Conservation (phyloP, 2,329 filamentous ascomycete species). For the Fusarium sp. region DNA sequence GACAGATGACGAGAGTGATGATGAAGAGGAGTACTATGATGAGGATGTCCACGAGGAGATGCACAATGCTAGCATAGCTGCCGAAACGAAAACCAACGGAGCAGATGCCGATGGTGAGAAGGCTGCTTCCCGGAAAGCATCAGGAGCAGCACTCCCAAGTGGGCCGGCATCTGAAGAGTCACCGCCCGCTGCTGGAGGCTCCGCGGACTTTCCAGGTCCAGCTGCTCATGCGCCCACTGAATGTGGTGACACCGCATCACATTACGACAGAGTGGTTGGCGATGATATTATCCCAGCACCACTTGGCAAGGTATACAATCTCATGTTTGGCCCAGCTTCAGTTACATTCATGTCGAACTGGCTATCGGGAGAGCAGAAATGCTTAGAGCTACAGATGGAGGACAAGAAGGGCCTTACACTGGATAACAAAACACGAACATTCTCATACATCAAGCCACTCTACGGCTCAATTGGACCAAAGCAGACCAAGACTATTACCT, state of each 20-base stretch:
- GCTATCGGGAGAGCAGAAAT: constrained; percentile 87
- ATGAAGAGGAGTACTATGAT: constrained; percentile 68
- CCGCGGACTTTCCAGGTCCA: constrained; percentile 84
- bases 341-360: constrained; percentile 86
- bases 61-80: constrained; percentile 73
- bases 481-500: constrained; percentile 93
- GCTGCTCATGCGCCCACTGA: constrained; percentile 83
- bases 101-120: constrained; percentile 68
- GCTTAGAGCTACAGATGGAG: constrained; percentile 84
- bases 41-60: constrained; percentile 83
- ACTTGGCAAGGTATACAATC: constrained; percentile 87
- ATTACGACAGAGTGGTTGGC: constrained; percentile 85
- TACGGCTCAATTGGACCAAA: constrained; percentile 85
- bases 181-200: constrained; percentile 52
- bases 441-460: constrained; percentile 92
- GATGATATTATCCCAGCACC: constrained; percentile 90
- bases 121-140: constrained; percentile 75
- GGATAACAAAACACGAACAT: constrained; percentile 78
- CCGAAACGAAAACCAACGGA: constrained; percentile 50
- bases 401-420: constrained; percentile 81
- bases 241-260: constrained; percentile 79
- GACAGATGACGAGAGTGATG: constrained; percentile 71
- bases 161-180: constrained; percentile 58
- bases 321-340: constrained; percentile 86
- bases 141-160: constrained; percentile 60